Base-by-base conservation (phyloP, 2,329 filamentous ascomycete genomes). In the Talaromyces sp. region DNA sequence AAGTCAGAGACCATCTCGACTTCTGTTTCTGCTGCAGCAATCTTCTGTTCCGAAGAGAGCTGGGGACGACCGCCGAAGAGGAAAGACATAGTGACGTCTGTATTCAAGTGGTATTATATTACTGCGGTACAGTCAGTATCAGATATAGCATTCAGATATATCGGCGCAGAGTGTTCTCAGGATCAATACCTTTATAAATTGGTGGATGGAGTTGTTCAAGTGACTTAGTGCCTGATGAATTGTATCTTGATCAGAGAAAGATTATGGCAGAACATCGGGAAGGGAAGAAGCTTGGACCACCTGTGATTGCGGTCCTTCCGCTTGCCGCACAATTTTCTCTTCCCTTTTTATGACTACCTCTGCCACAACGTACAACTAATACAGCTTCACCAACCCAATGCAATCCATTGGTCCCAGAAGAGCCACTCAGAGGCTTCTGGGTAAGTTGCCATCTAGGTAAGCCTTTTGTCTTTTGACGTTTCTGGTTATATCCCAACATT, bases 1-100 rank as follows among this genome's bases (percentile, higher is more conserved):
- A 98, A 97, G 80, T 97, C 93, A 68, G 93, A 92, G 72, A 97
- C 89, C 85, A 98, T 93, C 82, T 97, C 95, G 81, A 98, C 92
- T 84, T 99, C 96, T 71, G 92, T 90, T 84, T 99, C 94, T 73
- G 96, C 93, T 74, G 92, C 91, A 74, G 92, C 91, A 79, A 99
- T 95, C 87, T 98, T 99, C 85, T 98, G 91, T 80, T 92, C 93
- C 75, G 93, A 97, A 69, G 92, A 90, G 78, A 93, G 90, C 83
- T 97, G 92, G 68, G 92, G 91, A 71, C 87, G 84, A 65, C 82
- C 83, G 76, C 90, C 87, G 76, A 89, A 89, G 72, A 91, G 86
- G 83, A 90, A 90, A 69, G 89, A 90, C 89, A 91, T 91, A 41
- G 39, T 66, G 49, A 61, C 35, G 49, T 58, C 39, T 35, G 19